phyloP scores from a whole-genome alignment of 371 early-diverging fungal species.

The Chytridium lagenaria region DNA sequence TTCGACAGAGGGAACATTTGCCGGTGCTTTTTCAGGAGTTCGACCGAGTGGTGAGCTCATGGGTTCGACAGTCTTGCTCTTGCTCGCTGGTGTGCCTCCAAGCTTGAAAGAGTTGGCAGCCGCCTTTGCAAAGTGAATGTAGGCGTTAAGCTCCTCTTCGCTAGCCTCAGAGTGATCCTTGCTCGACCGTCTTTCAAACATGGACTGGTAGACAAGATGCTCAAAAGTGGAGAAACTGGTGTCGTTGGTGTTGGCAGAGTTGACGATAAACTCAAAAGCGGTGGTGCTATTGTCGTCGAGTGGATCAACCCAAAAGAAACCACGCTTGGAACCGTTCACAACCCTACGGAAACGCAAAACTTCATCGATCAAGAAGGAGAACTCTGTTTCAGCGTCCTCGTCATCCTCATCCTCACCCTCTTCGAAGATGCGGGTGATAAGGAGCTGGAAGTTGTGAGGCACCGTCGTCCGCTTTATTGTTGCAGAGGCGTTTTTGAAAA shows the following conservation, averaged over 20 bases:
- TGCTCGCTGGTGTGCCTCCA: slow-evolving; percentile 16
- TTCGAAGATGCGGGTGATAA: slow-evolving; percentile 70
- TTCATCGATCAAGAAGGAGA: slow-evolving; percentile 61
- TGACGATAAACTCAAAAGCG: slow-evolving; percentile 57
- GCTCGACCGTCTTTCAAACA: slow-evolving; percentile 67
- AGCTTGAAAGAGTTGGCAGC: slow-evolving; percentile 35
- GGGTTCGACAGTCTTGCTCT: background rate
- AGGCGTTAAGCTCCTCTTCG: slow-evolving; percentile 64
- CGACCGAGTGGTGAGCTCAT: background rate
- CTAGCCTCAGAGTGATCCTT: slow-evolving; percentile 58
- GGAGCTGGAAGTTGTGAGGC: slow-evolving; percentile 63
- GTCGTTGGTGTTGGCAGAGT: slow-evolving; percentile 45
- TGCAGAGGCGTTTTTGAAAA: slow-evolving; percentile 64
- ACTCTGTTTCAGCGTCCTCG: slow-evolving; percentile 56
- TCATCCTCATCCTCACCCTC: slow-evolving; percentile 74
- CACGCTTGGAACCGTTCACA: slow-evolving; percentile 29
- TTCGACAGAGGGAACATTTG: background rate
- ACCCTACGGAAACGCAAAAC: slow-evolving; percentile 55
- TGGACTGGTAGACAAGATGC: slow-evolving; percentile 65
- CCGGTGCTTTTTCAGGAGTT: slow-evolving; percentile 15
- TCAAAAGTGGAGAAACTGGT: slow-evolving; percentile 63
- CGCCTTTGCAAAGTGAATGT: slow-evolving; percentile 44
- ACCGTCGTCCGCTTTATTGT: slow-evolving; percentile 64
- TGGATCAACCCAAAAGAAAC: slow-evolving; percentile 37
- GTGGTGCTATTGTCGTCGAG: slow-evolving; percentile 33